A percentile compares a stretch with the other conserved stretches of the same genome.
Conservation (phyloP, 2,329 filamentous ascomycete species). For the Trichoderma citrinoviride region DNA sequence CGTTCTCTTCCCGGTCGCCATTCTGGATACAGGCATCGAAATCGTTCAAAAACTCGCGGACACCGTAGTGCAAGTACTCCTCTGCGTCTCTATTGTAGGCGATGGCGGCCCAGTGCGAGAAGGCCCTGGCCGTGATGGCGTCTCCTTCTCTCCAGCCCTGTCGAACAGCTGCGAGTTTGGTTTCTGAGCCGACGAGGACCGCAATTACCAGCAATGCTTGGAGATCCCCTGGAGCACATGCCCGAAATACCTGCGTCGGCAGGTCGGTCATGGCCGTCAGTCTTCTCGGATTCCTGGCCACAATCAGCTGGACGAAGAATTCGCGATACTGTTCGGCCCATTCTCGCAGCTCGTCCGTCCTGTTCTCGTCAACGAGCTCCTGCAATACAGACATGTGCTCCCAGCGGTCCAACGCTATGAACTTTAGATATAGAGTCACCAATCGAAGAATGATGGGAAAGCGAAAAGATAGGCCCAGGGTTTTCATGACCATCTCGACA, state of each 20-base stretch:
- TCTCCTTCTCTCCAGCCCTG: conserved; percentile 15
- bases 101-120: conserved; percentile 9
- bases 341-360: conserved; percentile 5
- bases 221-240: neutral
- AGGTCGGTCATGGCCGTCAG: conserved; percentile 10
- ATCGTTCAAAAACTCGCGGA: conserved; percentile 2
- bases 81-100: conserved; percentile 10
- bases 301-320: conserved; percentile 6
- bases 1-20: conserved; percentile 5
- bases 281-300: neutral
- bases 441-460: conserved; percentile 3
- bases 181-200: conserved; percentile 1
- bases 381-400: conserved; percentile 13
- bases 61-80: conserved; percentile 8
- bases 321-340: conserved; percentile 9
- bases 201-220: conserved; percentile 12
- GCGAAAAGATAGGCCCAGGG: neutral
- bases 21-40: conserved; percentile 1
- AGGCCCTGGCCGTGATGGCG: conserved; percentile 8
- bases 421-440: conserved; percentile 5
- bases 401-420: conserved; percentile 10
- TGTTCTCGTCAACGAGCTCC: conserved; percentile 12
- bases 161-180: conserved; percentile 1
- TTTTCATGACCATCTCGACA: conserved; percentile 1
- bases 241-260: conserved; percentile 6